Evolutionary conservation across 768 basidiomycete species (phyloP).

Genomic region (Udeniomyces megalosporus): DNA sequence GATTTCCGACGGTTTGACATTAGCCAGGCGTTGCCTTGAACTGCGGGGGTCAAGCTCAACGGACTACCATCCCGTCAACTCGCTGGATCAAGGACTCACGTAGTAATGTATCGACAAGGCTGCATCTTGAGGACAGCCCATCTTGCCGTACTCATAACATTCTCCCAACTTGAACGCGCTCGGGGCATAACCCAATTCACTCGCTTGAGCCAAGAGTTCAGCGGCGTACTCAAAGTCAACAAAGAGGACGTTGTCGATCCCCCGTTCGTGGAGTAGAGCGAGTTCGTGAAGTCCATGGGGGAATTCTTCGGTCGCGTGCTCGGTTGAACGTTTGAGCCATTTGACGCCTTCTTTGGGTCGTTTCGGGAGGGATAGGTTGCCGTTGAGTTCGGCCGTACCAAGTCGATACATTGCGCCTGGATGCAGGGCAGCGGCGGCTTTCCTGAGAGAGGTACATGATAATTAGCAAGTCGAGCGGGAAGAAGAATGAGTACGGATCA

Average conservation of each 20-base stretch:
- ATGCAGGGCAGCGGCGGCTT: constrained; percentile 77
- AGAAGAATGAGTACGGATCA: neutral
- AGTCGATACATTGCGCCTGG: constrained; percentile 94
- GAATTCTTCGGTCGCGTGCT: constrained; percentile 73
- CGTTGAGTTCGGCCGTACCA: constrained; percentile 89
- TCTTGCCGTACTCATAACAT: constrained; percentile 97
- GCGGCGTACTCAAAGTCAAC: constrained; percentile 90
- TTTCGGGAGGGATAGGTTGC: constrained; percentile 70
- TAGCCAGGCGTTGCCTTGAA: no score
- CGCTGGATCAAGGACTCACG: no score
- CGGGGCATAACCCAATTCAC: constrained; percentile 89
- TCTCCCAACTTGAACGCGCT: constrained; percentile 91
- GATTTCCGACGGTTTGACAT: no score
- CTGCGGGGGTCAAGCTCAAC: no score
- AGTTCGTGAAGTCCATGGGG: constrained; percentile 92
- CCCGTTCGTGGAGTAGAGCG: constrained; percentile 84
- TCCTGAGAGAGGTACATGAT: constrained; percentile 33
- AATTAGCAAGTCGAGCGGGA: neutral
- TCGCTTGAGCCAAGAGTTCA: constrained; percentile 84
- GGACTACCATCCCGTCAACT: no score
- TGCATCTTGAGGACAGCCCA: constrained; percentile 93
- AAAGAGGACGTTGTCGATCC: constrained; percentile 94
- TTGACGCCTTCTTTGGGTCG: constrained; percentile 92
- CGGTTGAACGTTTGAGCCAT: constrained; percentile 94
- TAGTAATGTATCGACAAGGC: constrained; percentile 98